phyloP scores from a whole-genome alignment of 768 basidiomycete species.

The Termitomyces sp. region DNA sequence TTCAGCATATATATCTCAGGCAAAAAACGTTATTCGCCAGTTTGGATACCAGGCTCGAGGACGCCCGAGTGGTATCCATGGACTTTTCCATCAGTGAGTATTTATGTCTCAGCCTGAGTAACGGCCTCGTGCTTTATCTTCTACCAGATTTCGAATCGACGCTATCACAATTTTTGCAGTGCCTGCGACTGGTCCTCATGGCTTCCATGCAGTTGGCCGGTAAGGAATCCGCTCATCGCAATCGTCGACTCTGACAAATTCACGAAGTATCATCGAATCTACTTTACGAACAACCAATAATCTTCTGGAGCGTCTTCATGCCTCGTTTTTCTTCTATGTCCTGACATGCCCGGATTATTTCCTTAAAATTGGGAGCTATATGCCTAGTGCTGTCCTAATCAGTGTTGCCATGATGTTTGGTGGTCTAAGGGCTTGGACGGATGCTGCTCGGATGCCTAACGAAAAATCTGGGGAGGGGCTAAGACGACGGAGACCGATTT shows the following conservation, averaged over 20 bases:
- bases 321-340: slow-evolving; percentile 97
- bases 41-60: slow-evolving; percentile 72
- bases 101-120: not conserved
- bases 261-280: slow-evolving; percentile 72
- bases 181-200: slow-evolving; percentile 88
- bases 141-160: slow-evolving; percentile 84
- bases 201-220: slow-evolving; percentile 91
- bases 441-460: slow-evolving; percentile 46
- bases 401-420: slow-evolving; percentile 82
- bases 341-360: slow-evolving; percentile 58
- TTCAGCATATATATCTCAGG: slow-evolving; percentile 49
- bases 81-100: slow-evolving; percentile 73
- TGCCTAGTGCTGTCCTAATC: slow-evolving; percentile 83
- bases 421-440: slow-evolving; percentile 71
- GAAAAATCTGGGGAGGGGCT: slow-evolving; percentile 26
- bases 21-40: slow-evolving; percentile 66
- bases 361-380: slow-evolving; percentile 85
- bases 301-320: slow-evolving; percentile 91
- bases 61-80: slow-evolving; percentile 83
- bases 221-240: slow-evolving; percentile 25
- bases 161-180: slow-evolving; percentile 87
- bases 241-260: slow-evolving; percentile 5
- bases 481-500: slow-evolving; percentile 46
- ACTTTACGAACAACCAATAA: slow-evolving; percentile 89
- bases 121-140: not conserved